These are phyloP conservation scores for Podosphaera fusca DNA, from an alignment of 2,329 filamentous ascomycete species.

Conservation along the genomic window DNA sequence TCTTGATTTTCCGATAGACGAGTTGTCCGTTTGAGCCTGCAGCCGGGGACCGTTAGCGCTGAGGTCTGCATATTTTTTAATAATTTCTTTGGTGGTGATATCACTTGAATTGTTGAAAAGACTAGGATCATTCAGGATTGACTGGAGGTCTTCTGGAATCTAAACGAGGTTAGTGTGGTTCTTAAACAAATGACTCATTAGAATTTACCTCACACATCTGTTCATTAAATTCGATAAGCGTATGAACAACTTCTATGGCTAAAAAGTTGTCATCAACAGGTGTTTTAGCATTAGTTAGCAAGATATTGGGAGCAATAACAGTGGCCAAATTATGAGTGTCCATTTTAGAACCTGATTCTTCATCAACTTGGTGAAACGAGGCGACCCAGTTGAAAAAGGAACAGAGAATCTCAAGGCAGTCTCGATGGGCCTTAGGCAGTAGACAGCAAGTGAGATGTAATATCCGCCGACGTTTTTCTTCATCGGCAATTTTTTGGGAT, in stretches of 20 bases:
- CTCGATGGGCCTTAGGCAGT: conserved; percentile 74
- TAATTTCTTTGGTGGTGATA: conserved; percentile 88
- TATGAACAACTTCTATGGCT: conserved; percentile 80
- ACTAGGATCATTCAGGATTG: conserved; percentile 60
- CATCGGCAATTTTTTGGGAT: conserved; percentile 67
- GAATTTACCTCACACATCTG: conserved; percentile 79
- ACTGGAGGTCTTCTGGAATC: conserved; percentile 83
- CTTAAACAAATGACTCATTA: not conserved
- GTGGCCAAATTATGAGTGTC: conserved; percentile 93
- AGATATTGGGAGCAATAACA: conserved; percentile 88
- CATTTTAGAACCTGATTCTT: conserved; percentile 96
- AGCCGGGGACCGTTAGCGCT: conserved; percentile 28
- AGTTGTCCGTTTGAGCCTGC: conserved; percentile 34
- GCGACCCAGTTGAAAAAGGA: conserved; percentile 94
- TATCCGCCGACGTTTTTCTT: conserved; percentile 60
- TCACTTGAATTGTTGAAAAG: conserved; percentile 67
- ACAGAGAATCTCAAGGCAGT: conserved; percentile 87
- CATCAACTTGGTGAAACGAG: conserved; percentile 90
- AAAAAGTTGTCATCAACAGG: conserved; percentile 73
- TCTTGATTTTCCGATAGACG: conserved; percentile 29
- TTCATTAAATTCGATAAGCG: conserved; percentile 79
- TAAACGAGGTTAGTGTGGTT: conserved; percentile 20
- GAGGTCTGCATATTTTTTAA: conserved; percentile 79
- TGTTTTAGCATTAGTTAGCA: conserved; percentile 46
- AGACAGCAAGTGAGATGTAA: conserved; percentile 82